Evolutionary conservation across 352 stramenopile genomes (phyloP), one percentile per base, ranked within the genome.

Genomic region (Aphanomyces astaci): DNA sequence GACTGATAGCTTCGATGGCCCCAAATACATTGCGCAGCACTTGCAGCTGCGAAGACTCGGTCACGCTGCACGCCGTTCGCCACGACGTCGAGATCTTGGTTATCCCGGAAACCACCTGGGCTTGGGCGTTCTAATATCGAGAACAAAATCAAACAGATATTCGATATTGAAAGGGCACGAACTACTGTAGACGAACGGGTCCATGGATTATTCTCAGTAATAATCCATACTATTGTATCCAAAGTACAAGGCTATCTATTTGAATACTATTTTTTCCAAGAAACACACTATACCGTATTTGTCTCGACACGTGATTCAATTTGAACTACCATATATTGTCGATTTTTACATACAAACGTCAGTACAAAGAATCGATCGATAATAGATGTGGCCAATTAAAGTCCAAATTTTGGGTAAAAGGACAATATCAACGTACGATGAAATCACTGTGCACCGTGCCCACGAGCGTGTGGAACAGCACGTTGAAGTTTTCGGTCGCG

Each of bases 401-500:
- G n/a, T n/a, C n/a, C n/a, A n/a, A n/a, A n/a, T n/a, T n/a, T n/a
- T n/a, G n/a, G n/a, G n/a, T n/a, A n/a, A n/a, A n/a, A n/a, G n/a
- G n/a, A n/a, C n/a, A n/a, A n/a, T n/a, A n/a, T n/a, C n/a, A n/a
- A n/a, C 30, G 22, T 48, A 68, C 62, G 19, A 52, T 36, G 22
- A 68, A 62, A n/a, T 68, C 62, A 11, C 43, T 27, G 22, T 48
- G 33, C 5, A 68, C 51, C 19, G 62, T 28, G 28, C 43, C n/a
- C 13, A 68, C 51, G 46, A 59, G 43, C 9, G 33, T 15, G 17
- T 57, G 19, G 45, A 46, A 68, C n/a, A 32, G 10, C n/a, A 32
- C 28, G 19, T 51, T 9, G 28, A 68, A 68, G 22, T 60, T 59
- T 2, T 25, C 31, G 5, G 62, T 36, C 32, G 62, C 62, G 28